Evolutionary conservation across 2,329 filamentous ascomycete genomes (phyloP), one percentile per base, ranked within the genome.

Genomic region (Botrytis aclada): DNA sequence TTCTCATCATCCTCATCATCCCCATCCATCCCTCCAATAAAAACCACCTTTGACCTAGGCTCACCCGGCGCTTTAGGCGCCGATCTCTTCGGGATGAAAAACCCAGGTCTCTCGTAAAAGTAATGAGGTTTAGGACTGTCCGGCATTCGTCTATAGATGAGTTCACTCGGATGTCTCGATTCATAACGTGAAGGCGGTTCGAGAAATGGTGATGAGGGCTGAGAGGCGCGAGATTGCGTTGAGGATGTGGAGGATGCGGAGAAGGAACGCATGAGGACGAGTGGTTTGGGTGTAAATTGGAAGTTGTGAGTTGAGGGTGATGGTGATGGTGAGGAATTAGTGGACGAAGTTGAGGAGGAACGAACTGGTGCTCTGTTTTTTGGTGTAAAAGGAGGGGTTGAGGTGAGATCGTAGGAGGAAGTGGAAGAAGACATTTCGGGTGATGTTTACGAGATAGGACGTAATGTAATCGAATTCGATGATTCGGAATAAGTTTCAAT

Each of bases 81-180:
- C 9, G 12, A 29, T 67, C 64, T 67, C 34, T 54, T 54, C 1
- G 64, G 64, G 16, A 39, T 67, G 6, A 67, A 67, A 54, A 56
- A 67, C 4, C 45, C 64, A 3, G 64, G 64, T 67, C 64, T n/a
- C 34, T 67, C 64, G 18, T 67, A 67, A 7, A 67, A 67, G 20
- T 67, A 67, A 39, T 67, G 64, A 3, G 64, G 64, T 22, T 67
- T 67, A 4, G 64, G 64, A 29, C 64, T 67, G 41, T 67, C 64
- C 6, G 64, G 45, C 25, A 67, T 56, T 14, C 64, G 37, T 29
- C 47, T 54, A 39, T 67, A 67, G 34, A 39, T 18, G 25, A 39
- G 37, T 41, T 67, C 64, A 16, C 45, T 54, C 6, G 64, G 47
- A 41, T 67, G 64, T 39, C 45, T 47, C 4, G 64, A 29, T 2